Base-by-base conservation (phyloP, 441 rosid species). In the Pelargonium hybrid region DNA sequence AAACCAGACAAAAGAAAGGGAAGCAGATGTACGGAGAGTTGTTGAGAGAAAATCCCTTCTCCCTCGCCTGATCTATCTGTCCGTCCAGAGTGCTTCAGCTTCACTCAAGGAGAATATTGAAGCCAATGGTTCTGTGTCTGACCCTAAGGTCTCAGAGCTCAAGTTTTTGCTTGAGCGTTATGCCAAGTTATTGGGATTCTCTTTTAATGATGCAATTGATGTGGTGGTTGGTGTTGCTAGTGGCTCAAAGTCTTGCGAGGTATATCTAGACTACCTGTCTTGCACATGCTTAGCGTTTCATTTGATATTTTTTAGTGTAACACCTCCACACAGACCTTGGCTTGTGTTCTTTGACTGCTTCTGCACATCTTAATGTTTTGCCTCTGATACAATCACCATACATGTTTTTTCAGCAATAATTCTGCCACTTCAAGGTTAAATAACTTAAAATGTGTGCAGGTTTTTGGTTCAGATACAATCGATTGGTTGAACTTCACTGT, bases 401-500 rank as follows among this genome's bases (percentile, higher is more conserved):
- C 25, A 23, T 45, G 23, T 50, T 39, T 23, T 52, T 47, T 71
- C 14, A 11, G 43, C 34, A 21, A 10, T 50, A 62, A 39, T 69
- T 52, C 39, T 54, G 74, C 65, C 23, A 65, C 43, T 39, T 18
- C 39, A 14, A 5, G 54, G 14, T 20, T 10, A 68, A 45, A 61
- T 70, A 74, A 77, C 70, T 31, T 67, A 72, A 8, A 23, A 66
- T 74, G 77, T 79, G 61, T 68, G 74, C 90, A 90, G 99, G 90
- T 78, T 69, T 85, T 92, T 76, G 91, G 90, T 74, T 81, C 87
- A n/a, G 87, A 87, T 17, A 47, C 71, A 59, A 78, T 89, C n/a
- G 96, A 88, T 75, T 92, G 99, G 96, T 74, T 95, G 71, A 88
- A 86, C 81, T 85, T 95, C 75, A 84, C 93, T 7, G 93, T 90